Base-by-base conservation (phyloP, 345 rosid species). In the Salix exigua region DNA sequence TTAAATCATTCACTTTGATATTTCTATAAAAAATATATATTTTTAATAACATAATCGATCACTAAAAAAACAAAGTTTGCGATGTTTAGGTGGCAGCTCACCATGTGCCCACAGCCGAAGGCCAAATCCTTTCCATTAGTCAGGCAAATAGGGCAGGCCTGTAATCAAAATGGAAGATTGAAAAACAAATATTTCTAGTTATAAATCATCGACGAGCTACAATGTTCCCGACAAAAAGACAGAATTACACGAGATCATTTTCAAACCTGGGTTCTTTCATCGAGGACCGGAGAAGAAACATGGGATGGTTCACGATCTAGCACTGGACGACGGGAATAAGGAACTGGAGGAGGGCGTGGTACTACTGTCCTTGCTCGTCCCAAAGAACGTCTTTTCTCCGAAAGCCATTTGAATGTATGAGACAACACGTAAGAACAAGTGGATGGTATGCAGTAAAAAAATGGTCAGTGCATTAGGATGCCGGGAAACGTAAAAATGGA, bases 61-160 rank as follows among this genome's bases (percentile, higher is more conserved):
- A 30, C 31, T 31, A 4, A 31, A 31, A 6, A 66, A 9, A 40
- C 21, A 68, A 62, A 26, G 63, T 1, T 9, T 65, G 38, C 4
- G 4, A 8, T 31, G 30, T 18, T 12, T 40, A 13, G 16, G 35
- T 21, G 48, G 74, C 71, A 72, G 77, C 91, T 83, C 75, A 91
- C 98, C 93, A 85, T 88, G 84, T 93, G 97, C 42, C 97, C 94
- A 64, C 97, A 90, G 33, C 79, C 77, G 30, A 90, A 91, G 55
- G 97, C 93, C 86, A 87, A 70, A 73, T 91, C 87, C 71, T 90
- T 89, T 25, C 64, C 79, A 66, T 77, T 85, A 1, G 90, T 86
- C 70, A 90, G 87, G 83, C 96, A 93, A 78, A 91, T 84, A 18
- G 96, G 92, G 79, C 94, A 91, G 42, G 67, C 84, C 97, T 93